Percentiles rank a stretch among this genome's conserved stretches.
Conservation (phyloP, 192 early-diverging fungal species). For the Coemansia sp. region DNA sequence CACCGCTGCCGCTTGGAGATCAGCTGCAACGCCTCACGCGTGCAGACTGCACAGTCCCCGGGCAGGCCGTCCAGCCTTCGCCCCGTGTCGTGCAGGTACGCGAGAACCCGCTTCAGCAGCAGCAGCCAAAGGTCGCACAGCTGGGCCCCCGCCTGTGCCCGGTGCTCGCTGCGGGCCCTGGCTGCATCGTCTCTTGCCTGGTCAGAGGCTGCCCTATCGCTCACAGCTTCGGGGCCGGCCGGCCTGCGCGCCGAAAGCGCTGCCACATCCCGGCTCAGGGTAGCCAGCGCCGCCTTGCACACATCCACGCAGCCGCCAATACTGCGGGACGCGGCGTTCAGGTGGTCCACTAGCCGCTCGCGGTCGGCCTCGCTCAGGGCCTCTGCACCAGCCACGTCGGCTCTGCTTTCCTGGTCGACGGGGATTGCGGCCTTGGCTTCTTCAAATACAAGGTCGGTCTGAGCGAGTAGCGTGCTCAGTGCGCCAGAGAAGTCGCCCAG, state of each 20-base stretch:
- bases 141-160: slow-evolving; percentile 28
- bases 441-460: slow-evolving; percentile 28
- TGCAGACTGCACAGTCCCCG: not conserved
- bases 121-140: slow-evolving; percentile 47
- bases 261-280: slow-evolving; percentile 25
- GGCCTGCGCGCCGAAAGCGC: slow-evolving; percentile 13
- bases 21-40: slow-evolving; percentile 34
- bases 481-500: slow-evolving; percentile 48
- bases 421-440: slow-evolving; percentile 16
- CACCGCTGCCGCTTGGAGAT: slow-evolving; percentile 45
- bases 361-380: slow-evolving; percentile 24
- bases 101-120: slow-evolving; percentile 27
- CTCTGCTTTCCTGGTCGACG: not conserved
- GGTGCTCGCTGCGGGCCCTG: slow-evolving; percentile 22
- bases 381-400: not conserved
- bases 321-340: slow-evolving; percentile 17
- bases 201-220: not conserved
- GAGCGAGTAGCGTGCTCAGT: slow-evolving; percentile 24
- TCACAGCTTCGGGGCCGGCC: not conserved
- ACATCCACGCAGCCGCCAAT: slow-evolving; percentile 33
- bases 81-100: slow-evolving; percentile 37
- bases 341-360: slow-evolving; percentile 39
- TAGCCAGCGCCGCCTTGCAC: slow-evolving; percentile 30
- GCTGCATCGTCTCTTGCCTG: slow-evolving; percentile 2
- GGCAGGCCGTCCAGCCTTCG: slow-evolving; percentile 21